phyloP scores from a whole-genome alignment of 257 asterid species.

The Solanum sitiens region DNA sequence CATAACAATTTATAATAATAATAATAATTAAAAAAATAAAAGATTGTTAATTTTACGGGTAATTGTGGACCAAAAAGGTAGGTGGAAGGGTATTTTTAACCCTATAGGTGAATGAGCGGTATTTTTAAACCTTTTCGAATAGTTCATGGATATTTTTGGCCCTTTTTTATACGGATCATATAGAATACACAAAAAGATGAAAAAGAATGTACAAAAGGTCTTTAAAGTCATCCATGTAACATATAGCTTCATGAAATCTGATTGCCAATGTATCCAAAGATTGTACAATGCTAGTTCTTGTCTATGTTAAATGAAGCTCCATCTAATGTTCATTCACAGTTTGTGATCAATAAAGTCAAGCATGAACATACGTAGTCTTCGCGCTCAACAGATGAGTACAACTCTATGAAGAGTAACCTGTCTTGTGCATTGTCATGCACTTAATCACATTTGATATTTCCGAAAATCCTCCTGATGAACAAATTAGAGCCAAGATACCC shows the following conservation, averaged over 20 bases:
- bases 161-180: no score
- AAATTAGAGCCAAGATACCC: conserved; percentile 35
- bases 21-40: no score
- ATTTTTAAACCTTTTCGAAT: no score
- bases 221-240: background rate
- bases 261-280: background rate
- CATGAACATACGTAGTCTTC: background rate
- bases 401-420: background rate
- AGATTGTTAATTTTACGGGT: no score
- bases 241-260: background rate
- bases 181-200: background rate
- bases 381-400: background rate
- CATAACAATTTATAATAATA: no score
- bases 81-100: no score
- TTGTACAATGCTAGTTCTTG: background rate
- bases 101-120: no score
- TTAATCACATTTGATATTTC: conserved; percentile 43
- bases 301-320: background rate
- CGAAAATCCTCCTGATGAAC: conserved; percentile 38
- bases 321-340: background rate
- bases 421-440: background rate
- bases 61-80: no score
- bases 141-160: no score
- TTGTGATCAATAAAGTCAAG: background rate
- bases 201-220: background rate